These are phyloP conservation scores for Calonectria multiphialidica DNA, from an alignment of 2,329 filamentous ascomycete genomes.

Conservation along the genomic window DNA sequence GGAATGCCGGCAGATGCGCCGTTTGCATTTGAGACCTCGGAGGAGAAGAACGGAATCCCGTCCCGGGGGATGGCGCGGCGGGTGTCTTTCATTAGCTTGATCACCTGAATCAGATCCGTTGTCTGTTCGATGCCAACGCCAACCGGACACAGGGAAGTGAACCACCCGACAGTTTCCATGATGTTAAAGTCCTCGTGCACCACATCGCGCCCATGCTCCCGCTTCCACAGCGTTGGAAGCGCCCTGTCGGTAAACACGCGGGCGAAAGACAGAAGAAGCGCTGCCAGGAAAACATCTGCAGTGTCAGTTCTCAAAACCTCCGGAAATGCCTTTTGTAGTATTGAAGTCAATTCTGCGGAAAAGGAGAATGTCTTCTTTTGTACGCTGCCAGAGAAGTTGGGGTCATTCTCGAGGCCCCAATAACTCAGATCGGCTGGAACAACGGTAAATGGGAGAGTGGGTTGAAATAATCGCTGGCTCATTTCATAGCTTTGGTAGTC, in stretches of 20 bases:
- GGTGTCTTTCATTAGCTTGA: conserved; percentile 66
- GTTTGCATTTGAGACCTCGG: conserved; percentile 54
- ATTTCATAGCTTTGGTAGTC: conserved; percentile 57
- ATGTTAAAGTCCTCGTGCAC: conserved; percentile 62
- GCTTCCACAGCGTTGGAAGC: conserved; percentile 66
- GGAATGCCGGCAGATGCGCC: conserved; percentile 55
- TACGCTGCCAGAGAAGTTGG: conserved; percentile 61
- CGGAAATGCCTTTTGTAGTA: conserved; percentile 58
- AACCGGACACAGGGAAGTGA: conserved; percentile 68
- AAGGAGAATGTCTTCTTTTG: conserved; percentile 57
- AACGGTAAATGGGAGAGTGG: conserved; percentile 54
- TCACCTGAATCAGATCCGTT: conserved; percentile 63
- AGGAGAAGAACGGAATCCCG: conserved; percentile 63
- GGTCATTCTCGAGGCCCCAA: conserved; percentile 58
- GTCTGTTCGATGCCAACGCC: conserved; percentile 55
- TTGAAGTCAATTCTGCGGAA: conserved; percentile 54
- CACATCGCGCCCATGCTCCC: conserved; percentile 62
- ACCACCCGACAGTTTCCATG: conserved; percentile 70
- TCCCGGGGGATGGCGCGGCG: conserved; percentile 58
- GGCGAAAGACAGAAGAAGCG: conserved; percentile 66
- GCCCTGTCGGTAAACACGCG: conserved; percentile 65
- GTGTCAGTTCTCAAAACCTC: conserved; percentile 63
- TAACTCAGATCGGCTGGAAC: conserved; percentile 57
- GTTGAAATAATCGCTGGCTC: conserved; percentile 42
- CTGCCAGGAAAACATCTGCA: conserved; percentile 66